Base-by-base conservation (phyloP, 805 yeast genomes). In the Vanderwaltozyma verrucispora region DNA sequence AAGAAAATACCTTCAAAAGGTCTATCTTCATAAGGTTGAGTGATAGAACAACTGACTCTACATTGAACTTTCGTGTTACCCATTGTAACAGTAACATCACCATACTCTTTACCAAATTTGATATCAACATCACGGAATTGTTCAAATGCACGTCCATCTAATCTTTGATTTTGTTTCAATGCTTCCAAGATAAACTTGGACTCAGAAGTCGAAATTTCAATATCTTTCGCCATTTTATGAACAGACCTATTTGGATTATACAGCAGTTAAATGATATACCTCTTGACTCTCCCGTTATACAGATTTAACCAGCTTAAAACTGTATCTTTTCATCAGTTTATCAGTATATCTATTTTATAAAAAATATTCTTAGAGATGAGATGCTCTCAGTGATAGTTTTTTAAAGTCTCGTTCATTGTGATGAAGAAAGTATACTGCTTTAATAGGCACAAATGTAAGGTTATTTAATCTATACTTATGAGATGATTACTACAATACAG, bases 1-100 rank as follows among this genome's bases (percentile, higher is more conserved):
- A 72, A 67, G 55, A 92, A 87, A 3, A 82, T 51, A 1, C 98
- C 98, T 59, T 92, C 98, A 55, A 85, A 89, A 0, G 96, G 96
- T 38, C 95, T 69, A 47, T 88, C 94, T 35, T 86, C 95, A 45
- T 71, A 80, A 1, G 98, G 98, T 41, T 74, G 72, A 4, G 74
- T 69, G 12, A 92, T 77, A 36, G 75, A 79, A 10, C 94, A 81
- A 14, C 87, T 75, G 5, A 89, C 77, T 48, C 74, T 60, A 17
- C 60, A 53, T 28, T 57, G 61, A 1, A 59, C 57, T 41, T 56
- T 41, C 5, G 97, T 88, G 28, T 72, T 65, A 0, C 97, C 97
- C 56, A 87, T 67, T 13, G 61, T 63, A 3, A 89, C 78, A 47
- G 84, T 85, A 4, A 80, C 94, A 49, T 76, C 80, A 11, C 96